A percentile compares a stretch with the other conserved stretches of the same genome.
Conservation (phyloP, 306 rosid genomes). For the Datisca glomerata region DNA sequence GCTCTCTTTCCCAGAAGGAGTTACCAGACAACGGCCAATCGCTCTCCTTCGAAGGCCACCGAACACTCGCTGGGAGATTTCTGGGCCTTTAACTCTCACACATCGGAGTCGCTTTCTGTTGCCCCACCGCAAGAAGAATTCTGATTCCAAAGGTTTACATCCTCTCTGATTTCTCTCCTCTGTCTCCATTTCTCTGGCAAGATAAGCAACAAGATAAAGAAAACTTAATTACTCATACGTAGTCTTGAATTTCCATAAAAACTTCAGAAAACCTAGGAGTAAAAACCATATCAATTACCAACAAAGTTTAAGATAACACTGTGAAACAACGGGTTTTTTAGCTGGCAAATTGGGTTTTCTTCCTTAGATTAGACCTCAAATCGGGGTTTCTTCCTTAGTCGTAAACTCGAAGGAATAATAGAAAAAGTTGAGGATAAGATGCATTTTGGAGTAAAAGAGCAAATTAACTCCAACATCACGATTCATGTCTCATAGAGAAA, state of each 20-base stretch:
- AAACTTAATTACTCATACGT: neutral
- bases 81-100: constrained; percentile 61
- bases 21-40: constrained; percentile 28
- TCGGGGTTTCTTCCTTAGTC: too few species aligned
- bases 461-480: constrained; percentile 24
- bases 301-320: too few species aligned
- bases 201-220: constrained; percentile 1
- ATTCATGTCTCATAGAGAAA: too few species aligned
- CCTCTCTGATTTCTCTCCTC: constrained; percentile 51
- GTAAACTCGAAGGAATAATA: too few species aligned
- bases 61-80: constrained; percentile 41
- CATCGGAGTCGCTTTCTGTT: constrained; percentile 52
- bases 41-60: constrained; percentile 46
- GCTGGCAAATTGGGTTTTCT: too few species aligned
- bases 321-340: too few species aligned
- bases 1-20: constrained; percentile 33
- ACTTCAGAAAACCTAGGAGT: constrained; percentile 6
- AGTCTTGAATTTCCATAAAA: neutral
- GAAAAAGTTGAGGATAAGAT: too few species aligned
- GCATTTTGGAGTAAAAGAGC: too few species aligned
- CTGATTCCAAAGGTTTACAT: constrained; percentile 39
- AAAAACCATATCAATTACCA: too few species aligned
- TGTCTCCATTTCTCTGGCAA: constrained; percentile 40
- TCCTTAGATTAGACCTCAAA: too few species aligned
- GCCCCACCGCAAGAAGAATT: constrained; percentile 77